phyloP scores from a whole-genome alignment of 208 protist genomes.

The Crithidia acanthocephali region DNA sequence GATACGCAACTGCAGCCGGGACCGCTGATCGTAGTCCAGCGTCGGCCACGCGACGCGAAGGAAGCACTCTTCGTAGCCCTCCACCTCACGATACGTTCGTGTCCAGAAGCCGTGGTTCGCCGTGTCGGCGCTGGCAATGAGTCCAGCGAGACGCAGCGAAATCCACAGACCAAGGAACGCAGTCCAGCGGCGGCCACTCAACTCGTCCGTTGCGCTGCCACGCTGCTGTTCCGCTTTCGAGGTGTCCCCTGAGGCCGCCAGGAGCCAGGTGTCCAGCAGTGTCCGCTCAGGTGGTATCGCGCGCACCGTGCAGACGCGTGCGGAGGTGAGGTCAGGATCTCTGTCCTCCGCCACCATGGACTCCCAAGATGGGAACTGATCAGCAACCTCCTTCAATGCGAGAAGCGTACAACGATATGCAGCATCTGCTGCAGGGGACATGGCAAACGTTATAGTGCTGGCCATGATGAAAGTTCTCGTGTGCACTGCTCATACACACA shows the following conservation, averaged over 20 bases:
- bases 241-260: not conserved
- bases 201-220: not conserved
- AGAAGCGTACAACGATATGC: conserved; percentile 1
- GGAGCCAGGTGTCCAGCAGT: conserved; percentile 9
- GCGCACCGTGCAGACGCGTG: not conserved
- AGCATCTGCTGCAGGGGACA: not conserved
- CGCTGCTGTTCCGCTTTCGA: no score
- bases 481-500: no score
- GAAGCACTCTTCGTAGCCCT: conserved; percentile 17
- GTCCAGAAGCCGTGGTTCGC: not conserved
- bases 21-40: not conserved
- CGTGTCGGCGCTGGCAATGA: conserved; percentile 3
- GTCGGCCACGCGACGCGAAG: conserved; percentile 18
- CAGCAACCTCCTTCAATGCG: not conserved
- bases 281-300: not conserved
- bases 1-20: not conserved
- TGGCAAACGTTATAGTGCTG: not conserved
- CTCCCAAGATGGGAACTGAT: conserved; percentile 12
- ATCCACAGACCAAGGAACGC: conserved; percentile 8
- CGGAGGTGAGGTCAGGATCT: not conserved
- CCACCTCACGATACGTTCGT: conserved; percentile 2
- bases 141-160: conserved; percentile 19
- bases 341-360: conserved; percentile 11
- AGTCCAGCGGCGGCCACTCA: conserved; percentile 2
- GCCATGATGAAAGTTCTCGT: no score